Conservation (phyloP, 2,329 filamentous ascomycete species). For the Alternaria panax region DNA sequence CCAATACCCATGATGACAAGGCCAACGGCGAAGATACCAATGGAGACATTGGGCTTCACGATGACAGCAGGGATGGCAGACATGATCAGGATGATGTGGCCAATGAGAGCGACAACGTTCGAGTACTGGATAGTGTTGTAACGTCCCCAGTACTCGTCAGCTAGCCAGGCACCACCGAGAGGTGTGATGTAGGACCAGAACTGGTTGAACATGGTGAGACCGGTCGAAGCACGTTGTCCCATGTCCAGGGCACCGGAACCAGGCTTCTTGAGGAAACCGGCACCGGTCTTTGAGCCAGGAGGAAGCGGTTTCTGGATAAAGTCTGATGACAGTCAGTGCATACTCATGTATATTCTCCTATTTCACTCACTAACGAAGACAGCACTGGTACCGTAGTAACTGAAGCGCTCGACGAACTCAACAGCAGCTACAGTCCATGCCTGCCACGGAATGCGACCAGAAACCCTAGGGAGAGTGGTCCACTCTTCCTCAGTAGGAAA, state of each 20-base stretch:
- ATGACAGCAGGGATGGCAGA: slow-evolving; percentile 64
- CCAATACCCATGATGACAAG: slow-evolving; percentile 71
- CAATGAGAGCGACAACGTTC: slow-evolving; percentile 64
- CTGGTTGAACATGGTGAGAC: slow-evolving; percentile 61
- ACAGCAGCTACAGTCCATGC: slow-evolving; percentile 48
- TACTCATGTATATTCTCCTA: background rate
- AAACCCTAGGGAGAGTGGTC: slow-evolving; percentile 45
- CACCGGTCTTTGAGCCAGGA: slow-evolving; percentile 44
- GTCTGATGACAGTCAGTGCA: slow-evolving; percentile 31
- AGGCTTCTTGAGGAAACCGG: slow-evolving; percentile 43
- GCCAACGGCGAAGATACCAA: slow-evolving; percentile 63
- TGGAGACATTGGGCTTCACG: slow-evolving; percentile 56
- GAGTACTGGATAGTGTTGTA: slow-evolving; percentile 67
- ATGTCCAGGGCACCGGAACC: slow-evolving; percentile 60
- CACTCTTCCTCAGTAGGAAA: slow-evolving; percentile 49
- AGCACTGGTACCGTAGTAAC: slow-evolving; percentile 49
- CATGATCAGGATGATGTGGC: slow-evolving; percentile 62
- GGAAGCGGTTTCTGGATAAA: slow-evolving; percentile 48
- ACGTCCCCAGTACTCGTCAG: slow-evolving; percentile 67
- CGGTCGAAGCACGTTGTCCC: slow-evolving; percentile 63
- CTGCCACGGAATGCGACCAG: slow-evolving; percentile 46
- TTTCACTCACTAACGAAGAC: slow-evolving; percentile 36
- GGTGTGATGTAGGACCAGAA: slow-evolving; percentile 67
- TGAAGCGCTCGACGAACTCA: slow-evolving; percentile 48
- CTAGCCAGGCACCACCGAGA: slow-evolving; percentile 64